Percentiles rank a stretch among this genome's conserved stretches.
These are phyloP conservation scores for Gracilaria domingensis DNA, from an alignment of 23 red algal species.

Conservation along the genomic window DNA sequence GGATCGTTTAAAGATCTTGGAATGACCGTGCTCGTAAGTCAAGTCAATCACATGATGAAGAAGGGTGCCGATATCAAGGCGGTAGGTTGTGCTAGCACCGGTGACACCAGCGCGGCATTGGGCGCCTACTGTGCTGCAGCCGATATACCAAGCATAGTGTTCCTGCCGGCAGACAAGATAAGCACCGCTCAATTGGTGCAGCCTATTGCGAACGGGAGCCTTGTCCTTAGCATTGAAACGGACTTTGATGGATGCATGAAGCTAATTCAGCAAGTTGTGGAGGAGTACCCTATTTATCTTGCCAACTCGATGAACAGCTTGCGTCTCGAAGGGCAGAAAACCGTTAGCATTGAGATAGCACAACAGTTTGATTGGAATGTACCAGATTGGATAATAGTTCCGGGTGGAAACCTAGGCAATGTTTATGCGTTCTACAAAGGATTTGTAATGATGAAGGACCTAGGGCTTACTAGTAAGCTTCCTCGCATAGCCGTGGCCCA, in stretches of 20 bases:
- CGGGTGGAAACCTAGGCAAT: conserved; percentile 98
- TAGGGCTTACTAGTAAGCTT: conserved; percentile 91
- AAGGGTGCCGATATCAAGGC: conserved; percentile 90
- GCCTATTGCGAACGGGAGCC: conserved; percentile 96
- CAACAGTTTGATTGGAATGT: conserved; percentile 99
- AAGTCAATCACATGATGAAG: conserved; percentile 98
- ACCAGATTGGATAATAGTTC: conserved; percentile 98
- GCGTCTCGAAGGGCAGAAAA: conserved; percentile 98
- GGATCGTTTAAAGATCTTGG: conserved; percentile 99
- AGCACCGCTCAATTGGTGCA: conserved; percentile 97
- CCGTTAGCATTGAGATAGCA: conserved; percentile 97
- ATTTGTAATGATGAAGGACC: conserved; percentile 96
- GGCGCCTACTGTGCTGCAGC: conserved; percentile 99
- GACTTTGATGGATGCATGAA: conserved; percentile 99
- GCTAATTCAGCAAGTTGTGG: conserved; percentile 95
- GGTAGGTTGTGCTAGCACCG: conserved; percentile 98
- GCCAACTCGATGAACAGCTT: conserved; percentile 99
- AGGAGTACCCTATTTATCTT: conserved; percentile 97
- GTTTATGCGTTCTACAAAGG: conserved; percentile 99
- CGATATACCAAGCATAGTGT: conserved; percentile 96
- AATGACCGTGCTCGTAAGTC: conserved; percentile 98
- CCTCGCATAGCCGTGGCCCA: conserved; percentile 95
- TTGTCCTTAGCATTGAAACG: conserved; percentile 96
- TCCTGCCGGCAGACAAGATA: conserved; percentile 98
- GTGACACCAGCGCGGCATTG: conserved; percentile 96